Evolutionary conservation across 345 rosid species (phyloP), one percentile per base, ranked within the genome.

Genomic region (Odontarrhena argentea): DNA sequence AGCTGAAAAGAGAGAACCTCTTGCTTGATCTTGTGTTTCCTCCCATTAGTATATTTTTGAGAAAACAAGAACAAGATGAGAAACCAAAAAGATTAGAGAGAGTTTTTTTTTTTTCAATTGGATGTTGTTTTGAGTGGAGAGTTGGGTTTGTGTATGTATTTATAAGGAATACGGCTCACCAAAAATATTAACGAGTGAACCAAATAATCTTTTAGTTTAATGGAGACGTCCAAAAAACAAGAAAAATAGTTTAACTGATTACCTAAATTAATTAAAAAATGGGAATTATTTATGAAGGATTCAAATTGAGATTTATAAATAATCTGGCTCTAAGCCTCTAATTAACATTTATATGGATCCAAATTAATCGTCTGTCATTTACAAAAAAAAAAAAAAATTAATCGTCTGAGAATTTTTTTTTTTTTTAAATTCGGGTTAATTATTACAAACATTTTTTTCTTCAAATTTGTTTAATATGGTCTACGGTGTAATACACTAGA

Each of bases 1-100:
- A 52, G 47, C 71, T 67, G 5, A 69, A 68, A 26, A 81, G 6
- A 28, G 82, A 81, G 18, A 78, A 81, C 42, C 73, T 71, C 49
- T 47, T 71, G 65, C 61, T 68, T 54, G 69, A 61, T 51, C 64
- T 67, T 5, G n/a, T 35, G 25, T 66, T 74, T 59, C 78, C 74
- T 22, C 68, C 79, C 84, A 80, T 80, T 35, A 26, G 30, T 34
- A 41, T 32, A 8, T 22, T 56, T 71, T n/a, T 10, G 43, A 69
- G 45, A 50, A 12, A 62, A 25, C 60, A 51, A 52, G 36, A 49
- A 50, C 36, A 65, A 44, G 48, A 51, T 34, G 64, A 55, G 53
- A 49, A 52, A 22, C 60, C 46, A 64, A 14, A 56, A 34, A 65
- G 71, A 32, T 22, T 38, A 22, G 41, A 65, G 8, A 56, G 40